These are phyloP conservation scores for Cystodermella granulosa DNA, from an alignment of 1,284 basidiomycete species.

Conservation along the genomic window DNA sequence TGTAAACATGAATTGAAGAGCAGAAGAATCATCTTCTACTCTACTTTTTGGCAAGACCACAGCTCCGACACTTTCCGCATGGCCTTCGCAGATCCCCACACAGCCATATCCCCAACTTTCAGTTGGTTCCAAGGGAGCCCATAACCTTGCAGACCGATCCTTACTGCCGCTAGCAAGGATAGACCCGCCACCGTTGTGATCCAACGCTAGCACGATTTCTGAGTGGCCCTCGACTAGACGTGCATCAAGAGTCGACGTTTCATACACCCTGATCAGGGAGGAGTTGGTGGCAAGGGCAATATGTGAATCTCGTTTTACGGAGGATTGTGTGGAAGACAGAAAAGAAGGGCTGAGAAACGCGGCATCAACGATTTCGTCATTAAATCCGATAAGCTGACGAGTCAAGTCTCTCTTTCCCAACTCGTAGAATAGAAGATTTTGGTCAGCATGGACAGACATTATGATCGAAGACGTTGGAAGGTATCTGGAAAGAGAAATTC, in stretches of 20 bases:
- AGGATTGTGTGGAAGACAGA: constrained; percentile 18
- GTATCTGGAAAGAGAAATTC: constrained; percentile 52
- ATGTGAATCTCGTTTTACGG: constrained; percentile 42
- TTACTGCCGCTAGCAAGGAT: constrained; percentile 88
- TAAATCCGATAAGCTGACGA: constrained; percentile 95
- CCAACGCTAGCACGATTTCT: constrained; percentile 87
- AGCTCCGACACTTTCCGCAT: constrained; percentile 91
- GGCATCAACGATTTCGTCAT: constrained; percentile 95
- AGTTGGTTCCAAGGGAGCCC: constrained; percentile 52
- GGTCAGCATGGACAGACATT: constrained; percentile 93
- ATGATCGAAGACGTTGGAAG: constrained; percentile 59
- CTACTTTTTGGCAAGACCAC: constrained; percentile 63
- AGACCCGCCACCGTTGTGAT: constrained; percentile 61
- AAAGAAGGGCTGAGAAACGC: constrained; percentile 60
- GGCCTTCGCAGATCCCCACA: constrained; percentile 85
- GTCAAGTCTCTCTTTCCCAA: constrained; percentile 56
- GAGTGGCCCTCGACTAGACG: constrained; percentile 82
- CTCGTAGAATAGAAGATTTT: constrained; percentile 90
- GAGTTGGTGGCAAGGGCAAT: constrained; percentile 95
- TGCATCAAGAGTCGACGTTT: constrained; percentile 66
- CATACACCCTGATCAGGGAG: constrained; percentile 84
- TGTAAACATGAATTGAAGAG: constrained; percentile 74
- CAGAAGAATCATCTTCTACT: constrained; percentile 23
- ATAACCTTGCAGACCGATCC: constrained; percentile 83
- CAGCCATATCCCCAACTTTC: constrained; percentile 65